Evolutionary conservation across 164 flowering plant genomes (phyloP).

Genomic region (Chimonanthus salicifolius): DNA sequence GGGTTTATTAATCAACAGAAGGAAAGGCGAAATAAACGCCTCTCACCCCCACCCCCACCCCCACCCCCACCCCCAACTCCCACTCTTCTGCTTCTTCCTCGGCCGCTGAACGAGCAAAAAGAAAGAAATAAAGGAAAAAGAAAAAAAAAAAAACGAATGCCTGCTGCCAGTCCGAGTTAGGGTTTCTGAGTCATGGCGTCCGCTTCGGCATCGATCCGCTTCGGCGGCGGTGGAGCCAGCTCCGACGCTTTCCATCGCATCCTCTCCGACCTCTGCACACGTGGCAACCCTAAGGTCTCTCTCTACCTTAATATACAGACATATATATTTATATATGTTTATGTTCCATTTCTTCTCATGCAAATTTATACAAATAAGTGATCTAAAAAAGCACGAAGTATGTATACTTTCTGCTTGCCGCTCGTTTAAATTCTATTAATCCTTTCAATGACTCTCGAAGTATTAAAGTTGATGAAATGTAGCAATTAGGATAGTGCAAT

Average conservation of each 20-base stretch:
- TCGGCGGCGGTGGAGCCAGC: constrained; percentile 34
- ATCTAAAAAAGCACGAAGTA: no score
- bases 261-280: constrained; percentile 68
- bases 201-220: constrained; percentile 8
- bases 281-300: constrained; percentile 68
- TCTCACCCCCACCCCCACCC: not conserved
- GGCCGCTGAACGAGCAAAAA: no score
- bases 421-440: no score
- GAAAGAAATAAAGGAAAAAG: no score
- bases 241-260: constrained; percentile 70
- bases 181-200: constrained; percentile 6
- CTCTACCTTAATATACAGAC: no score
- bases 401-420: no score
- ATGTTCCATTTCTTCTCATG: no score
- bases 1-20: not conserved
- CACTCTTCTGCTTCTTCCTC: not conserved
- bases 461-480: no score
- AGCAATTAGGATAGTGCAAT: no score
- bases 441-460: no score
- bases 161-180: not conserved
- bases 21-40: not conserved
- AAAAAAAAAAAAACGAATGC: not conserved
- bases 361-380: no score
- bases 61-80: not conserved
- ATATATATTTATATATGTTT: no score